phyloP scores from a whole-genome alignment of 441 rosid species.

The Raphanus hybrid region DNA sequence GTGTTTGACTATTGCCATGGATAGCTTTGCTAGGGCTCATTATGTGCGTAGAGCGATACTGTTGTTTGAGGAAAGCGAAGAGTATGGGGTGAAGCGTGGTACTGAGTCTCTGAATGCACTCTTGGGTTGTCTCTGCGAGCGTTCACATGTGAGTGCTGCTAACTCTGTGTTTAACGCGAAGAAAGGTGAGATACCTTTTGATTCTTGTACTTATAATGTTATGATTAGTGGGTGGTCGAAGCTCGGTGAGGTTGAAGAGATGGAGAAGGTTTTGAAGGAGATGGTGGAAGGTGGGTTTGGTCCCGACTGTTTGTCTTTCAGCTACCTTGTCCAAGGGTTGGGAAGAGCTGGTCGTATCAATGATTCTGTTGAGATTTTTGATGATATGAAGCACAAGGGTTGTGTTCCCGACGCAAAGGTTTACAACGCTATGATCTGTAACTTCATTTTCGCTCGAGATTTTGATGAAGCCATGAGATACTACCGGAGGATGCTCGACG shows the following conservation, averaged over 20 bases:
- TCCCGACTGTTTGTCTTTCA: slow-evolving; percentile 62
- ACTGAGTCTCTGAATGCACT: slow-evolving; percentile 68
- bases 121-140: slow-evolving; percentile 68
- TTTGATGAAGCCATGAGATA: slow-evolving; percentile 62
- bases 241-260: slow-evolving; percentile 61
- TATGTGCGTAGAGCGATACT: slow-evolving; percentile 62
- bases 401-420: slow-evolving; percentile 55
- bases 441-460: slow-evolving; percentile 57
- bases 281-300: slow-evolving; percentile 63
- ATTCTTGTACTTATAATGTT: slow-evolving; percentile 58
- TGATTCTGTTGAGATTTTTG: slow-evolving; percentile 68
- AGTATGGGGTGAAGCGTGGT: slow-evolving; percentile 56
- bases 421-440: slow-evolving; percentile 80
- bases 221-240: slow-evolving; percentile 80
- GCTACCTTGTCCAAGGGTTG: slow-evolving; percentile 69
- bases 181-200: slow-evolving; percentile 57
- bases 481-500: slow-evolving; percentile 57
- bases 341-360: slow-evolving; percentile 77
- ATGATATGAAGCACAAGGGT: slow-evolving; percentile 56
- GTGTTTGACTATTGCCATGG: slow-evolving; percentile 64
- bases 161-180: slow-evolving; percentile 57
- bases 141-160: slow-evolving; percentile 76
- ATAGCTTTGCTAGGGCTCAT: slow-evolving; percentile 58
- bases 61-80: slow-evolving; percentile 56
- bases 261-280: slow-evolving; percentile 64